phyloP scores from a whole-genome alignment of 441 rosid species.

The Gossypium trilobum region DNA sequence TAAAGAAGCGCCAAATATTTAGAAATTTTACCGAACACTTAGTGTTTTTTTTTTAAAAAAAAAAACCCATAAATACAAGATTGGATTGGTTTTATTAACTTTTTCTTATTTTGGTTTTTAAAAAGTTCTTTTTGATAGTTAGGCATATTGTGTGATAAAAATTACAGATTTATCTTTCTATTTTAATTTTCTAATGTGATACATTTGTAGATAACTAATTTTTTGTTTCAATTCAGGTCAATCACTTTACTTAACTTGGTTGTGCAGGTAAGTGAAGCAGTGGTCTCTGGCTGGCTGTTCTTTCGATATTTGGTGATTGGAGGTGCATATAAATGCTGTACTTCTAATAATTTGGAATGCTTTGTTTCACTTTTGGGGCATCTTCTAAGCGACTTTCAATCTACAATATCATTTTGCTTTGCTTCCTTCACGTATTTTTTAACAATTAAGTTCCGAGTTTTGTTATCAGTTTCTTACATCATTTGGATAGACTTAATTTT shows the following conservation, averaged over 20 bases:
- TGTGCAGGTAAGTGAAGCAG: conserved; percentile 56
- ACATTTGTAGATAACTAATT: neutral
- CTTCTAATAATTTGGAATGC: neutral
- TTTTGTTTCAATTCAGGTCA: conserved; percentile 6
- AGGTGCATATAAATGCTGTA: conserved; percentile 39
- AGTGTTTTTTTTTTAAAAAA: too few species aligned
- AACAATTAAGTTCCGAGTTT: neutral
- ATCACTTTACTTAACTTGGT: neutral
- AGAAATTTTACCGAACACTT: neutral
- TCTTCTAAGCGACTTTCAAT: conserved; percentile 4
- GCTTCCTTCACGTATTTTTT: neutral
- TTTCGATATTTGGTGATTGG: conserved; percentile 96
- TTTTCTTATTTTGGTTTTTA: neutral
- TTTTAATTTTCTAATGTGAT: neutral
- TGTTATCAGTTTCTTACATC: neutral
- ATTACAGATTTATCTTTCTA: neutral
- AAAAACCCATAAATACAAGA: too few species aligned
- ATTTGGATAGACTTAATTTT: conserved; percentile 1
- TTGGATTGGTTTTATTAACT: neutral
- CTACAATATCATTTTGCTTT: conserved; percentile 1
- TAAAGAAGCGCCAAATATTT: neutral
- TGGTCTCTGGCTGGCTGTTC: conserved; percentile 93
- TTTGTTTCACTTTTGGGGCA: neutral
- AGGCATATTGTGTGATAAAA: neutral
- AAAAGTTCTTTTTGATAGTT: neutral